Evolutionary conservation across 2,329 filamentous ascomycete species (phyloP), one percentile per base, ranked within the genome.

Genomic region (Pseudopithomyces maydicus): DNA sequence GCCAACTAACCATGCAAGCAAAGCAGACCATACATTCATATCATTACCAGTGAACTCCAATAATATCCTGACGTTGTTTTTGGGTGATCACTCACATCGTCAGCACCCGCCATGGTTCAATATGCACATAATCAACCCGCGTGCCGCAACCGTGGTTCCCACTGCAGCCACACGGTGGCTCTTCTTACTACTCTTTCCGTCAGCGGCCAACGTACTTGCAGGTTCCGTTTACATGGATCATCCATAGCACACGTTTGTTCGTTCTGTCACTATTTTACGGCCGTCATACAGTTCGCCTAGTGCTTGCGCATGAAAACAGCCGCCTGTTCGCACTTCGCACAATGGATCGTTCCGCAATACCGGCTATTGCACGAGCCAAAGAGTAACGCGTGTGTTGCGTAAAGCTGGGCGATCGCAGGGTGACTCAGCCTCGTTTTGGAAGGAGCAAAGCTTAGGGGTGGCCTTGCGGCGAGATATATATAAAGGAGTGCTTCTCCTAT

Each of bases 61-160:
- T 23, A 26, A 35, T 52, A 32, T 29, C 23, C 26, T 36, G 49
- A 35, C 29, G 49, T 52, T 43, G 23, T 6, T 14, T 23, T 52
- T 22, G 29, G 43, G 49, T 52, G 33, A 52, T 52, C 49, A 52
- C 49, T 29, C 29, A 39, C 33, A 43, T 19, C n/a, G 49, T 52
- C 49, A 52, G 49, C 49, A 44, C 43, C 39, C 43, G 4, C 49
- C 49, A 39, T 22, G 10, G 26, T 12, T 33, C 22, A 19, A 11
- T 39, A 52, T 52, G 49, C 49, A 52, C 39, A 52, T 52, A 52
- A 52, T 52, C 49, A 52, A 23, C 23, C 36, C 49, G 48, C 17
- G 44, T 43, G 38, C 14, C 26, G 19, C 26, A 12, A 17, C 49
- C 38, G 22, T 26, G 49, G 26, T 44, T 23, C n/a, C 49, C 39